phyloP scores from a whole-genome alignment of 164 flowering plant genomes.

The Vitis riparia region DNA sequence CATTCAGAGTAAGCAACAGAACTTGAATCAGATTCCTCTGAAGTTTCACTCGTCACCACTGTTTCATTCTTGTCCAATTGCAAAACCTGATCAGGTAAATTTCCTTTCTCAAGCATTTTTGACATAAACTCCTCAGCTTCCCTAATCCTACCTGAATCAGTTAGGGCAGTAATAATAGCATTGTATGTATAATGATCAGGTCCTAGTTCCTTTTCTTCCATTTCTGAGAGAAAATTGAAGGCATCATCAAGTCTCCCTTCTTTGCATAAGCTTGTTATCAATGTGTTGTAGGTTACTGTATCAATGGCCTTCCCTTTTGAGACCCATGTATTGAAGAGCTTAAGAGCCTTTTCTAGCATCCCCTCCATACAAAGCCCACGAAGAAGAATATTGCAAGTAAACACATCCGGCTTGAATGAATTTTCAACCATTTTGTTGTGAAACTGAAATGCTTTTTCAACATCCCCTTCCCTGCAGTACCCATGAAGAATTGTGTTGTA shows the following conservation, averaged over 20 bases:
- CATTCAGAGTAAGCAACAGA: constrained; percentile 44
- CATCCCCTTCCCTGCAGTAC: constrained; percentile 61
- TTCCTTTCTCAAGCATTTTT: constrained; percentile 44
- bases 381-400: constrained; percentile 80
- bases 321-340: constrained; percentile 60
- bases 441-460: constrained; percentile 80
- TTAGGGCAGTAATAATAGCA: constrained; percentile 48
- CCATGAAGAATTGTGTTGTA: constrained; percentile 80
- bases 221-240: constrained; percentile 47
- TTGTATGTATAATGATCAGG: constrained; percentile 60
- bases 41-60: constrained; percentile 13
- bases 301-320: constrained; percentile 67
- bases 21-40: constrained; percentile 31
- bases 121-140: constrained; percentile 55
- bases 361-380: constrained; percentile 62
- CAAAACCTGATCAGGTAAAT: constrained; percentile 18
- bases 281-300: constrained; percentile 66
- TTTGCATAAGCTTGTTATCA: constrained; percentile 65
- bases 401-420: constrained; percentile 68
- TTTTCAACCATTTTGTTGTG: constrained; percentile 74
- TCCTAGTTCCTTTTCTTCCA: constrained; percentile 60
- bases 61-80: constrained; percentile 19
- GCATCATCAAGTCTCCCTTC: constrained; percentile 63
- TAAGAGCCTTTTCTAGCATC: constrained; percentile 88
- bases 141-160: constrained; percentile 46